Conservation (phyloP, 176 grass and related monocot genomes). For the Eleusine indica region DNA sequence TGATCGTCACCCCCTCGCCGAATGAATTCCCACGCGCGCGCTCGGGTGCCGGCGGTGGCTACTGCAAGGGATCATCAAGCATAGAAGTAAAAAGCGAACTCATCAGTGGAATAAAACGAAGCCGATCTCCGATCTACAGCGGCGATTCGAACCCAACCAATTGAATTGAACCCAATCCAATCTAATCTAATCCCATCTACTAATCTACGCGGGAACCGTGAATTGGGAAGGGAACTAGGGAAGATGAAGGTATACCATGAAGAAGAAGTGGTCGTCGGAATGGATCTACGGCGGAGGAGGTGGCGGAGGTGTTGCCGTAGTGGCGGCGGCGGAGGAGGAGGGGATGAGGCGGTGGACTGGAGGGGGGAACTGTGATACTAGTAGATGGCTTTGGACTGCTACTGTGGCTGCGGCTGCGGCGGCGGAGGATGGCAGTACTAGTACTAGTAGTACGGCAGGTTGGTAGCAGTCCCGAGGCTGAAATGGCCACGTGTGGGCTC, state of each 20-base stretch:
- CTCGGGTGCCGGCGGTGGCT: not conserved
- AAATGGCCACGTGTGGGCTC: not conserved
- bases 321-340: not conserved
- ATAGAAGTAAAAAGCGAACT: not conserved
- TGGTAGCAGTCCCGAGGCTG: not conserved
- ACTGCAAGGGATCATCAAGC: not conserved
- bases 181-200: not conserved
- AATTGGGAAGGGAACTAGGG: not conserved
- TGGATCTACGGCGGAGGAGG: not conserved
- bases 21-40: too few relatives aligned
- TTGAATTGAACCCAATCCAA: not conserved
- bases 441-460: too few relatives aligned
- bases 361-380: not conserved
- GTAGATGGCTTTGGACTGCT: not conserved
- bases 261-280: not conserved
- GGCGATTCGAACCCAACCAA: not conserved
- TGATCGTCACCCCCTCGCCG: not conserved
- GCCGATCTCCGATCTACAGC: conserved; percentile 9
- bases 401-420: not conserved
- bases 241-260: not conserved
- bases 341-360: not conserved
- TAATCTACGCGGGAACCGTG: not conserved
- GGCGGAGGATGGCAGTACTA: not conserved
- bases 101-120: not conserved
- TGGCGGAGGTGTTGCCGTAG: not conserved